These are phyloP conservation scores for Flaveria ramosissima DNA, from an alignment of 129 eudicot genomes.

Conservation along the genomic window DNA sequence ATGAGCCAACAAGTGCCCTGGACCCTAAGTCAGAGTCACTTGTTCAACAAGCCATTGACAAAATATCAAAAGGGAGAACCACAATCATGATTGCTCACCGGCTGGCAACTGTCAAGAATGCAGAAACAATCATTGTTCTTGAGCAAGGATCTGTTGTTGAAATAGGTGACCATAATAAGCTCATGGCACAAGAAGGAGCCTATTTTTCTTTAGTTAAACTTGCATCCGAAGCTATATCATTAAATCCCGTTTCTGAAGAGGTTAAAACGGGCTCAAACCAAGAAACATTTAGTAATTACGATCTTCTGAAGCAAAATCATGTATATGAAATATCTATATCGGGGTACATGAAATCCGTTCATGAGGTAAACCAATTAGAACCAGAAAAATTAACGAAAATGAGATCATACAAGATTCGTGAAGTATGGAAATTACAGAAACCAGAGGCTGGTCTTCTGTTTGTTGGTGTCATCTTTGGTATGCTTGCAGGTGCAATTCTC, in stretches of 20 bases:
- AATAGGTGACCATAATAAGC: slow-evolving; percentile 67
- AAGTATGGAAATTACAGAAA: slow-evolving; percentile 66
- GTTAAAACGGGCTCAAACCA: slow-evolving; percentile 22
- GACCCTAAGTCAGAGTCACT: slow-evolving; percentile 70
- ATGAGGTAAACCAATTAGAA: slow-evolving; percentile 36
- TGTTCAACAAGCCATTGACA: slow-evolving; percentile 78
- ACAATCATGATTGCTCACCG: slow-evolving; percentile 82
- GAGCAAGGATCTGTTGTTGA: slow-evolving; percentile 73
- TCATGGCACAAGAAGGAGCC: slow-evolving; percentile 70
- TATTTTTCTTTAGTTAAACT: slow-evolving; percentile 62
- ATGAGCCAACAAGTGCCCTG: slow-evolving; percentile 86
- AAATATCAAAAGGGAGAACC: slow-evolving; percentile 73
- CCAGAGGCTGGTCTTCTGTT: slow-evolving; percentile 50
- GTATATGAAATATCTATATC: slow-evolving; percentile 49
- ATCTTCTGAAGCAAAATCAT: slow-evolving; percentile 38
- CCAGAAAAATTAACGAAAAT: slow-evolving; percentile 29
- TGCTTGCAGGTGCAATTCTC: slow-evolving; percentile 77
- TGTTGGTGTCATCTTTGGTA: slow-evolving; percentile 54
- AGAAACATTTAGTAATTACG: slow-evolving; percentile 34
- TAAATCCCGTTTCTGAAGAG: slow-evolving; percentile 28
- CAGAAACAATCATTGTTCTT: slow-evolving; percentile 62
- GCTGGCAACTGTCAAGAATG: slow-evolving; percentile 76
- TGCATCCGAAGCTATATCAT: slow-evolving; percentile 62
- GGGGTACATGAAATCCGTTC: slow-evolving; percentile 50
- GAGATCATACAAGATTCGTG: slow-evolving; percentile 40